These are phyloP conservation scores for Dothistroma pini DNA, from an alignment of 2,329 filamentous ascomycete genomes.

Conservation along the genomic window DNA sequence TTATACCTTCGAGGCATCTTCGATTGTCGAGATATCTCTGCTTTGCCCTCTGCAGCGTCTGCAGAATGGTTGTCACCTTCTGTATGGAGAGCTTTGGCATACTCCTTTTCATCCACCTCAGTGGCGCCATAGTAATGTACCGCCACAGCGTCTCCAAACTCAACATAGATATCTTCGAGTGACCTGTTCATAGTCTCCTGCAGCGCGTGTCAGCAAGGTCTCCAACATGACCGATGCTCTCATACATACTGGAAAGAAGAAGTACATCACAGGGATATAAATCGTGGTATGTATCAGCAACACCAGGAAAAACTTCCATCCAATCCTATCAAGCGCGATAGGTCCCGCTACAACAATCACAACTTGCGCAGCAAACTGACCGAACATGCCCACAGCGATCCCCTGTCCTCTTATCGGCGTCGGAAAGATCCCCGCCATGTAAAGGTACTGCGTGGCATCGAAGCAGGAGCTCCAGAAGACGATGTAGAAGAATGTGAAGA, in stretches of 20 bases:
- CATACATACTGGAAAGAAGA: constrained; percentile 17
- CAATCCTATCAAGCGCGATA: constrained; percentile 38
- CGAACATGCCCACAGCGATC: constrained; percentile 37
- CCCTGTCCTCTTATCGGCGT: constrained; percentile 40
- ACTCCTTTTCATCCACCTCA: constrained; percentile 12
- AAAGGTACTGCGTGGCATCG: constrained; percentile 46
- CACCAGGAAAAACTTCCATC: constrained; percentile 46
- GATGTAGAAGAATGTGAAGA: constrained; percentile 43
- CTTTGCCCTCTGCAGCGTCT: neutral
- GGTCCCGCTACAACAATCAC: constrained; percentile 39
- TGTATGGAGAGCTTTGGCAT: constrained; percentile 7
- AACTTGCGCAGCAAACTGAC: constrained; percentile 38
- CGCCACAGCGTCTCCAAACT: constrained; percentile 29
- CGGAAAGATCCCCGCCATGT: constrained; percentile 45
- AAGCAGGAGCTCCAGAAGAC: constrained; percentile 45
- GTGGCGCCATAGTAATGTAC: constrained; percentile 15
- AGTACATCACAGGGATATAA: constrained; percentile 25
- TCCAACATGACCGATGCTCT: neutral
- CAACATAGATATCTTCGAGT: constrained; percentile 42
- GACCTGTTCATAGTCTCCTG: constrained; percentile 25
- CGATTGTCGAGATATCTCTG: neutral
- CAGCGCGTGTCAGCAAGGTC: constrained; percentile 7
- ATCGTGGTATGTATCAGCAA: constrained; percentile 35
- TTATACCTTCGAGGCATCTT: neutral
- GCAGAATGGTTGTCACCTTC: neutral